Percentiles rank a stretch among this genome's conserved stretches.
Evolutionary conservation across 768 basidiomycete genomes (phyloP).

Genomic region (Hebeloma cylindrosporum): DNA sequence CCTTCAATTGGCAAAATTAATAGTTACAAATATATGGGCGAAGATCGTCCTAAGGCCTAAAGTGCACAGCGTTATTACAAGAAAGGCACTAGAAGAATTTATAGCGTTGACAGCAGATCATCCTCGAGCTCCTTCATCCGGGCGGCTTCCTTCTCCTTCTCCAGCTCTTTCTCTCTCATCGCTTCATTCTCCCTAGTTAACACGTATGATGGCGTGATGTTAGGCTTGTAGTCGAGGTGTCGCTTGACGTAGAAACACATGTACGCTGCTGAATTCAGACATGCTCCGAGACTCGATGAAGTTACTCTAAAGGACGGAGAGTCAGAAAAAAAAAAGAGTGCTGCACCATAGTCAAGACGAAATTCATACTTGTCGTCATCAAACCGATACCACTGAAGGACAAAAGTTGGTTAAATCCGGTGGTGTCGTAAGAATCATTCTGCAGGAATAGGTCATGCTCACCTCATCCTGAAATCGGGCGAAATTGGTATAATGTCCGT

Average conservation of each 20-base stretch:
- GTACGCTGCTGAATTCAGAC: conserved; percentile 76
- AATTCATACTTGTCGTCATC: conserved; percentile 82
- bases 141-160: conserved; percentile 48
- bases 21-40: too few species aligned
- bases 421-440: not conserved
- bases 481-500: conserved; percentile 92
- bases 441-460: conserved; percentile 26
- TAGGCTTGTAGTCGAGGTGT: conserved; percentile 79
- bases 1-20: not conserved
- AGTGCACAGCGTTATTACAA: too few species aligned
- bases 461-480: conserved; percentile 85
- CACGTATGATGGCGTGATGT: conserved; percentile 67
- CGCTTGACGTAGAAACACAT: conserved; percentile 97
- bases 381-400: conserved; percentile 82
- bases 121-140: conserved; percentile 67
- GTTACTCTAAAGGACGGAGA: conserved; percentile 65
- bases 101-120: conserved; percentile 54
- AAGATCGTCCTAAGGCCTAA: too few species aligned
- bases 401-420: too few species aligned
- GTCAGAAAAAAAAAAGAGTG: not conserved
- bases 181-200: conserved; percentile 65
- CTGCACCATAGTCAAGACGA: conserved; percentile 3
- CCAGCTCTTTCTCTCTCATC: conserved; percentile 44
- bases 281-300: conserved; percentile 63
- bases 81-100: conserved; percentile 6